Evolutionary conservation across 352 stramenopile genomes (phyloP), one percentile per base, ranked within the genome.

Genomic region (Phytophthora hybrid): DNA sequence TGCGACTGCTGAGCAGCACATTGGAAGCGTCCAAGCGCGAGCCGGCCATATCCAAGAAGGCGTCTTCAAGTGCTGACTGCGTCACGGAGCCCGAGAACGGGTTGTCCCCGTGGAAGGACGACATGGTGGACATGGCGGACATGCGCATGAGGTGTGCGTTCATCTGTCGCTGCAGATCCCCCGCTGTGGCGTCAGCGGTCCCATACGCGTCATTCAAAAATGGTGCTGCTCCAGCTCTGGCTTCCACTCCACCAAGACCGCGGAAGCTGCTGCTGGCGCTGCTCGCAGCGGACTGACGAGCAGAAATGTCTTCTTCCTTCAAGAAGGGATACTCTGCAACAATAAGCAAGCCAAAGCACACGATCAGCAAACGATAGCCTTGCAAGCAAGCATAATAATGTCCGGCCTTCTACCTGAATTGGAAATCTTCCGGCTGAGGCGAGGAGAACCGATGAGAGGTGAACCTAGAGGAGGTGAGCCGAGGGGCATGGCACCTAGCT

Each of bases 41-140:
- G 19, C 88, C 88, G 2, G 89, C 88, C 85, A 96, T 93, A 55
- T 96, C 89, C 29, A 96, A 73, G 55, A 96, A 95, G 10, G 89
- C 89, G 10, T 96, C 89, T 76, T 93, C 89, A 23, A 96, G 76
- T 13, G 88, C 88, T 5, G 89, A 96, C 60, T 95, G 89, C 1
- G 87, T 96, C 18, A 96, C 63, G 8, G 88, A 96, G 21, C 71
- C 83, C n/a, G 76, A 75, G 60, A 94, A 93, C 5, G 82, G 82
- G 29, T 86, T 85, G 34, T 90, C 81, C 6, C 76, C 82, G 34
- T 87, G 82, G 60, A 91, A 87, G 0, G 82, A 91, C 18, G 84
- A 90, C 68, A 88, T 80, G 29, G 69, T 76, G 39, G 78, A 85
- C 70, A 86, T 89, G 11, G 80, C 71, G 23, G 82, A 87, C 76